Evolutionary conservation across 768 basidiomycete species (phyloP).

Genomic region (Agaricus sinodeliciosus): DNA sequence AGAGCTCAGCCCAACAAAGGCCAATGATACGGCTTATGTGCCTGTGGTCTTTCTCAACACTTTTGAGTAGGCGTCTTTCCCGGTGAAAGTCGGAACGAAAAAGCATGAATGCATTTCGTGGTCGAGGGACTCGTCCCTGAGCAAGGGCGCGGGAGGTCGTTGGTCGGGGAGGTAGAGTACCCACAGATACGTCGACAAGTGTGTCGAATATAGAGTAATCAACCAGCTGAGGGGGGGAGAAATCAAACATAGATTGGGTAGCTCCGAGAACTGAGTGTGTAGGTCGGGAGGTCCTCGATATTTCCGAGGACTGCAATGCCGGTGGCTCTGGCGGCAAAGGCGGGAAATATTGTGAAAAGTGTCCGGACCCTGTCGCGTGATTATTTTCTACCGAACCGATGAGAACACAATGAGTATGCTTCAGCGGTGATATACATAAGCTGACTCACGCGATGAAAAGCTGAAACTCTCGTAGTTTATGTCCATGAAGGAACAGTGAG

Average conservation of each 20-base stretch:
- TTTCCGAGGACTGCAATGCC: slow-evolving; percentile 1
- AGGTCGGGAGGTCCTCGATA: slow-evolving; percentile 1
- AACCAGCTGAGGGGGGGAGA: slow-evolving; percentile 1
- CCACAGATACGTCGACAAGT: slow-evolving; percentile 9
- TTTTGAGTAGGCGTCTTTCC: slow-evolving; percentile 38
- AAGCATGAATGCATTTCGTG: slow-evolving; percentile 81
- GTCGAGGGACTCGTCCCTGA: slow-evolving; percentile 59
- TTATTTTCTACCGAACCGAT: slow-evolving; percentile 16
- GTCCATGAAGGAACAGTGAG: slow-evolving; percentile 6
- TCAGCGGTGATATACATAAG: not conserved
- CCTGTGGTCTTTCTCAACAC: slow-evolving; percentile 49
- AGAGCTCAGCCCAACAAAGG: slow-evolving; percentile 46
- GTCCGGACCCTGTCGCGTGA: not conserved
- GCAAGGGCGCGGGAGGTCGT: slow-evolving; percentile 16
- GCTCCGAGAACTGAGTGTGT: slow-evolving; percentile 2
- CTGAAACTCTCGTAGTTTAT: slow-evolving; percentile 6
- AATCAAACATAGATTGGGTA: not conserved
- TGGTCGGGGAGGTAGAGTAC: slow-evolving; percentile 15
- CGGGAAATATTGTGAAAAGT: not conserved
- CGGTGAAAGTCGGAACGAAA: slow-evolving; percentile 57
- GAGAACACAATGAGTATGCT: slow-evolving; percentile 1
- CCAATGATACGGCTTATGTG: slow-evolving; percentile 53
- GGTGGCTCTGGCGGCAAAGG: not conserved
- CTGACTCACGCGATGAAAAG: slow-evolving; percentile 8
- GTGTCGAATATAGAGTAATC: slow-evolving; percentile 7